Evolutionary conservation across 495 filamentous ascomycete species (phyloP), one percentile per base, ranked within the genome.

Genomic region (Lasiosphaeria miniovina): DNA sequence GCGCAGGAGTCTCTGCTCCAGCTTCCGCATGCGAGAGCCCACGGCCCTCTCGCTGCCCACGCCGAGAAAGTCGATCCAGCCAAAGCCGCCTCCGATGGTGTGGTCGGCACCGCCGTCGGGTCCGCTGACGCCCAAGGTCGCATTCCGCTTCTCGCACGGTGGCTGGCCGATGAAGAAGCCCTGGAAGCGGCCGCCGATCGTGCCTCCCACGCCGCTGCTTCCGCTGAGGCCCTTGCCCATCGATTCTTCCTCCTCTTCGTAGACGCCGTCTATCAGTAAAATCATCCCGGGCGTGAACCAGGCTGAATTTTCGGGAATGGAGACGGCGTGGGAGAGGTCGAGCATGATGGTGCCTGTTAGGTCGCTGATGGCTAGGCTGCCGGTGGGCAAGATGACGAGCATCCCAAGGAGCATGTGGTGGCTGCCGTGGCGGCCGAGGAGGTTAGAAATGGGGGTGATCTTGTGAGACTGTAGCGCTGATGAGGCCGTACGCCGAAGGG

Each of bases 201-300:
- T 88, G 17, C 93, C 92, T 17, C 93, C 93, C 36, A 97, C 84
- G 14, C 92, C 92, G 36, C 84, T 86, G 62, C 84, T 88, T 9
- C 87, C 84, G 36, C 89, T 88, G 0, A 96, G 77, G 1, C 84
- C 85, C 9, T 82, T 85, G 8, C 86, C 85, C 38, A 75, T 73
- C 34, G 83, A 80, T 65, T 85, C 84, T 57, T 89, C 89, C 65
- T 95, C 91, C 71, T 97, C 94, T 73, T 96, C 92, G 68, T 98
- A 98, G 24, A 91, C 82, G 3, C 94, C 94, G 67, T 98, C 95
- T 6, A 97, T 84, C 34, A 98, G 79, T 3, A 97, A 88, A 58
- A 98, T 90, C 90, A 96, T 96, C 2, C 94, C 94, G 0, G 94
- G 93, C 0, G 86, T 83, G 67, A 96, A 95, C 88, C 90, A 98